A percentile compares a stretch with the other conserved stretches of the same genome.
Conservation (phyloP, 495 filamentous ascomycete species). For the Hypoxylon fragiforme region DNA sequence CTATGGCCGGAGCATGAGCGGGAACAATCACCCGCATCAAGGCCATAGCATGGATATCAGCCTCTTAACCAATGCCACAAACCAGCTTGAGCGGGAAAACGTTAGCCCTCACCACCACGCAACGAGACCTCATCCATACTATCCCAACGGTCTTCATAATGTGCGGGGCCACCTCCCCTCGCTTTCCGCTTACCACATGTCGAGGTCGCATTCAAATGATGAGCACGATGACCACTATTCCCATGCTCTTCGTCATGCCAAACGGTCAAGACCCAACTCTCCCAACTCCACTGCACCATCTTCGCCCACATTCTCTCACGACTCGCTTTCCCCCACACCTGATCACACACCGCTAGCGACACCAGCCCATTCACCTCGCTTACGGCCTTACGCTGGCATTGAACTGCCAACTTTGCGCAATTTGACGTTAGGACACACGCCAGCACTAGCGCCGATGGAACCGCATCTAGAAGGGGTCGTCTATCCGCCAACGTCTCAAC, state of each 20-base stretch:
- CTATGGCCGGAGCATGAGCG: conserved; percentile 60
- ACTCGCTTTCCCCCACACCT: conserved; percentile 92
- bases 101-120: conserved; percentile 42
- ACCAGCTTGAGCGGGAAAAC: conserved; percentile 79
- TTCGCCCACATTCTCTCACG: conserved; percentile 97
- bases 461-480: conserved; percentile 62
- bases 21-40: conserved; percentile 44
- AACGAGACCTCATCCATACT: conserved; percentile 58
- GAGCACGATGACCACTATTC: conserved; percentile 72
- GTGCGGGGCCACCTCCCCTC: conserved; percentile 68
- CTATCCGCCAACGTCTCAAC: conserved; percentile 43
- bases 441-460: conserved; percentile 91
- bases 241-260: conserved; percentile 67
- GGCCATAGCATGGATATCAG: conserved; percentile 75
- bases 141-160: conserved; percentile 55
- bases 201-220: conserved; percentile 86
- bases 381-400: conserved; percentile 69
- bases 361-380: conserved; percentile 90
- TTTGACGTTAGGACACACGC: conserved; percentile 82
- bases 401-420: conserved; percentile 89
- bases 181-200: conserved; percentile 89
- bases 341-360: conserved; percentile 96
- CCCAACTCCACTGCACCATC: conserved; percentile 94
- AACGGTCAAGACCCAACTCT: conserved; percentile 88
- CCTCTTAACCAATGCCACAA: conserved; percentile 87